Evolutionary conservation across 2,329 filamentous ascomycete species (phyloP).

Genomic region (Hymenoscyphus repandus): DNA sequence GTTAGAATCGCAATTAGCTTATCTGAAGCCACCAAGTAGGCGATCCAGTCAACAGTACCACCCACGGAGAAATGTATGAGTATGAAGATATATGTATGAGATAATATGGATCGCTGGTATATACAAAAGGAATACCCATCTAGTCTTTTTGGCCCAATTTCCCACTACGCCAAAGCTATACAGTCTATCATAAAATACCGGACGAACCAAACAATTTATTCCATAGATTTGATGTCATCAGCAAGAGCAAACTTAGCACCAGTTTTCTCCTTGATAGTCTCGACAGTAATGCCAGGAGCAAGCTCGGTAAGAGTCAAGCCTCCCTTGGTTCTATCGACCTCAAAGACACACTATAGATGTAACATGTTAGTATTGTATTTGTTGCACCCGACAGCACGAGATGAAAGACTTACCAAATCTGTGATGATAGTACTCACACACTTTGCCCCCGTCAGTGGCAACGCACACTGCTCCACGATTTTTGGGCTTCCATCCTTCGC

Average conservation of each 20-base stretch:
- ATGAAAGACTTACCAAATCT: constrained; percentile 8
- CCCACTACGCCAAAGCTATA: too few species aligned
- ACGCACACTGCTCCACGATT: constrained; percentile 56
- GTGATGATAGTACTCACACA: constrained; percentile 11
- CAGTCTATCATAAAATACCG: too few species aligned
- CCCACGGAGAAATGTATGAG: too few species aligned
- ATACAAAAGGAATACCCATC: too few species aligned
- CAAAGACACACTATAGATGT: constrained; percentile 55
- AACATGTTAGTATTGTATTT: constrained; percentile 3
- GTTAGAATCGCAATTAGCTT: too few species aligned
- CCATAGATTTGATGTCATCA: constrained; percentile 48
- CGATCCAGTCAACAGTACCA: too few species aligned
- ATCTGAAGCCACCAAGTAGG: too few species aligned
- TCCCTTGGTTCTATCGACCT: constrained; percentile 59
- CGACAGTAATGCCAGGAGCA: constrained; percentile 61
- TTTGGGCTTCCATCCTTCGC: constrained; percentile 65
- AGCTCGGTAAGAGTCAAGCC: constrained; percentile 64
- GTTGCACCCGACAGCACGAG: neutral
- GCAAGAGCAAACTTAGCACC: constrained; percentile 62
- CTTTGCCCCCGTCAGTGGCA: constrained; percentile 55
- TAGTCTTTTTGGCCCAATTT: too few species aligned
- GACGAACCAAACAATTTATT: constrained; percentile 8
- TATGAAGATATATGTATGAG: too few species aligned
- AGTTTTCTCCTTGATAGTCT: constrained; percentile 66
- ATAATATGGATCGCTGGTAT: too few species aligned